Percentiles rank a stretch among this genome's conserved stretches.
Evolutionary conservation across 1,284 basidiomycete species (phyloP).

Genomic region (Apiotrichum sp.): DNA sequence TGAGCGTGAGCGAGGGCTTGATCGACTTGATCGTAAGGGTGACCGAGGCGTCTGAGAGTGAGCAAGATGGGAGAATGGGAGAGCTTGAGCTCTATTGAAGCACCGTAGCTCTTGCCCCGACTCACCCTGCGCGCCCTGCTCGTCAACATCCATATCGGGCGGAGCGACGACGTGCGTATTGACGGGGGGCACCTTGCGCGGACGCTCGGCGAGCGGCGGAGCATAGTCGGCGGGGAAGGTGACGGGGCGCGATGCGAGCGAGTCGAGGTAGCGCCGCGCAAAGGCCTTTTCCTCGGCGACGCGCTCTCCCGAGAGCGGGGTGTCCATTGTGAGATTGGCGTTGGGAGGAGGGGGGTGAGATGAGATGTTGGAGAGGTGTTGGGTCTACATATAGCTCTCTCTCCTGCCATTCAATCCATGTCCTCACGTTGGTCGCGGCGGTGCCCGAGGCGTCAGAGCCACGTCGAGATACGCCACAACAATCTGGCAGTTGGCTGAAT

Average conservation of each 20-base stretch:
- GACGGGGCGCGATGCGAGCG: constrained; percentile 62
- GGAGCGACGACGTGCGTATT: constrained; percentile 47
- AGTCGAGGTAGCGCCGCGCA: constrained; percentile 64
- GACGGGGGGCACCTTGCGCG: constrained; percentile 67
- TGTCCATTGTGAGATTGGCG: constrained; percentile 22
- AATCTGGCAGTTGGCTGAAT: too few species aligned
- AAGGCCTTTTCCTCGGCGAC: constrained; percentile 59
- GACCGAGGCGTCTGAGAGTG: constrained; percentile 47
- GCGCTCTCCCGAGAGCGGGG: constrained; percentile 50
- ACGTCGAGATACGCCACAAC: background rate
- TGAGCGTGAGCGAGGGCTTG: constrained; percentile 73
- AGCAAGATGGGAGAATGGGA: too few species aligned
- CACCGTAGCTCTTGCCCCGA: too few species aligned
- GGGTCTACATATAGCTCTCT: background rate
- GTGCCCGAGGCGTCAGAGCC: background rate
- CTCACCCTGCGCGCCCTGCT: constrained; percentile 28
- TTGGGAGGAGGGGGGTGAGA: background rate
- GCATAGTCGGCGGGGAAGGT: constrained; percentile 68
- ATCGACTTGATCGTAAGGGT: constrained; percentile 76
- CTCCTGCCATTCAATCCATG: too few species aligned
- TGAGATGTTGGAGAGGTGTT: background rate
- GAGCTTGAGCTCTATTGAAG: background rate
- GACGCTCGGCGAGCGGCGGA: constrained; percentile 62
- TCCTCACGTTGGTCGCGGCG: too few species aligned
- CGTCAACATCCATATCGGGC: constrained; percentile 36